Evolutionary conservation across 176 grass and related monocot species (phyloP), one percentile per base, ranked within the genome.

Genomic region (Oryza glaberrima): DNA sequence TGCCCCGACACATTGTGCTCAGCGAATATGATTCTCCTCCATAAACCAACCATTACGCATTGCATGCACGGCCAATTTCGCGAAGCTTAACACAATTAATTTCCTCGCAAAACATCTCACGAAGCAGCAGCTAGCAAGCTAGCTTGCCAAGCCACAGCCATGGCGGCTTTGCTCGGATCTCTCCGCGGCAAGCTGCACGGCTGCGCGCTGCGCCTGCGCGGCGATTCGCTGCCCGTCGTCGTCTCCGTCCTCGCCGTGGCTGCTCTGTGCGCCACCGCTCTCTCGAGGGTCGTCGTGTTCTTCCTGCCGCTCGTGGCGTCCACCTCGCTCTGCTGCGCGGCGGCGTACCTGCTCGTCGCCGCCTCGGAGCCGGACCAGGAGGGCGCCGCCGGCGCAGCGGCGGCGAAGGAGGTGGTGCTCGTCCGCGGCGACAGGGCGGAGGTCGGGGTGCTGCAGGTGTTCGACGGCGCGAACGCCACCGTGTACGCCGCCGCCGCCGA

Each of bases 261-360:
- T 83, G 30, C 30, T 8, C 15, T 87, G 4, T 87, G 30, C 48
- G 11, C 1, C 49, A 10, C 81, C 4, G 28, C 80, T 4, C 72
- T 89, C 75, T 83, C 84, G 17, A 71, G 88, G 19, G 28, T 82
- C 35, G 28, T 82, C 52, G n/a, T 75, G 45, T 92, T 88, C 70
- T 80, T 91, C 78, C 80, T 87, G n/a, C 92, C 92, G 9, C 92
- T 94, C n/a, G 72, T 79, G 41, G 36, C 69, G 19, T 90, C 92
- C 36, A 94, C 92, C 48, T 65, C 89, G 11, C 47, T 87, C 16
- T 94, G 87, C 85, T 82, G 51, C 66, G 43, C 75, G 51, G 73
- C 86, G 88, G 69, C 81, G 22, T 72, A 85, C 41, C 77, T 87
- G 45, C 75, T 80, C 75, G 66, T 41, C 1, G 30, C 79, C 35